Base-by-base conservation (phyloP, 2,329 filamentous ascomycete species). In the Nemania sp. region DNA sequence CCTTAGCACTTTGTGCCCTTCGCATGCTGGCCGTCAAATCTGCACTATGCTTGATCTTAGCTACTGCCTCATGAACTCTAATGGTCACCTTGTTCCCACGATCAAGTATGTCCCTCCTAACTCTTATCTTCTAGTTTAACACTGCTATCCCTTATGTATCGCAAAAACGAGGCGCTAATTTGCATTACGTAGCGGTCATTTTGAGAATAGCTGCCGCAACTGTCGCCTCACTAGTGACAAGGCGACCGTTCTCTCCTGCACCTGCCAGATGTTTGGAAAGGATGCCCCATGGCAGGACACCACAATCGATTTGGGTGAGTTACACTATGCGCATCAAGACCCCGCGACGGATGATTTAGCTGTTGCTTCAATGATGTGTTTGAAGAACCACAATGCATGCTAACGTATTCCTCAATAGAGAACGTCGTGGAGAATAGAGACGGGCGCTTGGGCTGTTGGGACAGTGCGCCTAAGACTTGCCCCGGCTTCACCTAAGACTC, bases 1-100 rank as follows among this genome's bases (percentile, higher is more conserved):
- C 23, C 57, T 61, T 31, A 61, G 59, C 52, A 56, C 54, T 14
- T 30, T 54, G 1, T 61, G 59, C 30, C 56, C 47, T 11, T 48
- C 26, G n/a, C 19, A 30, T 17, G 17, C 34, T n/a, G 40, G 40
- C 17, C 56, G 49, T 31, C 51, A 37, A n/a, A 49, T 60, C 8
- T 61, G 59, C 43, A 58, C 54, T n/a, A 56, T 54, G 48, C 59
- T 61, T 28, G 56, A 61, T 19, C 54, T 61, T 37, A 43, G 54
- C 42, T 44, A 53, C 45, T 61, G 59, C 54, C 28, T 55, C 52
- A 55, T 53, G 54, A 61, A 61, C 36, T 48, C 53, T 8, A 30
- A 52, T 24, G 57, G 57, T 11, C 52, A 60, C 22, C 43, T 61
- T 1, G 37, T 34, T 7, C 15, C 42, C 5, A 54, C 50, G 1